Evolutionary conservation across 1,284 basidiomycete genomes (phyloP), one percentile per base, ranked within the genome.

Genomic region (Moniliophthora roreri): DNA sequence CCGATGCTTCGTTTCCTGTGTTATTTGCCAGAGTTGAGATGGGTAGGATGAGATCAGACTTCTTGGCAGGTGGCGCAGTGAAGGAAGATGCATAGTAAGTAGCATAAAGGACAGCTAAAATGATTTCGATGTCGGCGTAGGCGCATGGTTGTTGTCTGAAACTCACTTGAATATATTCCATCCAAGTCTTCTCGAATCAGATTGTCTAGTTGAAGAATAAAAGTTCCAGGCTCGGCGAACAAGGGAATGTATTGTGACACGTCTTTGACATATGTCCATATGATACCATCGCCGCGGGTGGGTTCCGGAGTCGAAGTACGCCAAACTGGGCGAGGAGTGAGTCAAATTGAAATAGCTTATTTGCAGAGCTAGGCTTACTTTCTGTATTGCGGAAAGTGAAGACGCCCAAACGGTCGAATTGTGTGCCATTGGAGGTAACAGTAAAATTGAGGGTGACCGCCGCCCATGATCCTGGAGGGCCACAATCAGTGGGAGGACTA

Each of bases 271-370:
- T 87, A 84, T 0, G 87, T 89, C 89, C 88, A 91, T 48, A 89
- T 82, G 56, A 91, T 89, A 3, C 89, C 89, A 48, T 81, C 76
- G 1, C 77, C 80, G 11, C 62, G 56, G 0, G 83, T 86, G 0
- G 89, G 89, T 63, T 91, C 89, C 0, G 89, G 85, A 13, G 89
- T 91, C 0, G 87, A 89, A 18, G 86, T 90, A 35, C 89, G 76
- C 89, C 89, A 90, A 48, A 91, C 85, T 49, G 24, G 15, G 36
- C n/a, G 13, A 13, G 6, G 28, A 28, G 18, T 32, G 15, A 32
- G 44, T 41, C 23, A 48, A 16, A 6, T 13, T 37, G 24, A 20
- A 20, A 20, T 11, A 21, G 4, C 28, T 24, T 3, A 10, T 21
- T 20, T 28, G n/a, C 4, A 23, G 8, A 32, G 40, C 26, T 0